phyloP scores from a whole-genome alignment of 2,329 filamentous ascomycete genomes.

The Teratosphaeriaceae sp. region DNA sequence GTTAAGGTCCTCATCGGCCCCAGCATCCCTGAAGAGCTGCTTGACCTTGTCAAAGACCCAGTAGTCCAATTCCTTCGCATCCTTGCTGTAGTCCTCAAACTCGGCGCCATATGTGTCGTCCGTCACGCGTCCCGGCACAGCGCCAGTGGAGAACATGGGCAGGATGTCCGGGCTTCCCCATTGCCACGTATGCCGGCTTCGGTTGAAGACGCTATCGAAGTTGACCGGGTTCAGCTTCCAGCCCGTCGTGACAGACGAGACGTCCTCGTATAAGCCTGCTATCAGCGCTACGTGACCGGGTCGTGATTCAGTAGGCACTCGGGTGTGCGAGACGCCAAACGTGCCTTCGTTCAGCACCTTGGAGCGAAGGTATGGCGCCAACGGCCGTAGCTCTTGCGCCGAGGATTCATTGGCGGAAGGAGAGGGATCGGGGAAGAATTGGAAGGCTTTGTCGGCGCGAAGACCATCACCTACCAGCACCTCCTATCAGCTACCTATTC shows the following conservation, averaged over 20 bases:
- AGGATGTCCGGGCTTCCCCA: slow-evolving; percentile 98
- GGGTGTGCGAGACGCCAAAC: slow-evolving; percentile 94
- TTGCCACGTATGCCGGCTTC: slow-evolving; percentile 94
- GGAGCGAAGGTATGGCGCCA: slow-evolving; percentile 87
- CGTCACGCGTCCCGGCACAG: slow-evolving; percentile 77
- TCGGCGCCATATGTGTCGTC: slow-evolving; percentile 79
- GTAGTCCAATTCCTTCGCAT: slow-evolving; percentile 73
- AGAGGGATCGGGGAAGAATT: slow-evolving; percentile 84
- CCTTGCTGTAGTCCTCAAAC: slow-evolving; percentile 79
- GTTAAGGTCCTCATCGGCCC: slow-evolving; percentile 68
- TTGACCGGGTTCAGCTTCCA: slow-evolving; percentile 99
- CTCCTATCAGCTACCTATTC: not conserved
- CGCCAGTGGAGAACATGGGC: slow-evolving; percentile 95
- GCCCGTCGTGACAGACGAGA: slow-evolving; percentile 91
- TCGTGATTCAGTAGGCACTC: slow-evolving; percentile 92
- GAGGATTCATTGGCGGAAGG: slow-evolving; percentile 49
- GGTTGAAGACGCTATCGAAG: slow-evolving; percentile 98
- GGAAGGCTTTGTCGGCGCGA: slow-evolving; percentile 95
- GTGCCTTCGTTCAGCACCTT: slow-evolving; percentile 83
- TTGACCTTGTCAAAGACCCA: slow-evolving; percentile 98
- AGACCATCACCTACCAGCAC: slow-evolving; percentile 75
- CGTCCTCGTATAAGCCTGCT: slow-evolving; percentile 94
- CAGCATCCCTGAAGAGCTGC: slow-evolving; percentile 73
- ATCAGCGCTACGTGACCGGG: slow-evolving; percentile 96
- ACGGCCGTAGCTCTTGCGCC: slow-evolving; percentile 63